Base-by-base conservation (phyloP, 2,329 filamentous ascomycete genomes). In the Exutisphaerella laricina region DNA sequence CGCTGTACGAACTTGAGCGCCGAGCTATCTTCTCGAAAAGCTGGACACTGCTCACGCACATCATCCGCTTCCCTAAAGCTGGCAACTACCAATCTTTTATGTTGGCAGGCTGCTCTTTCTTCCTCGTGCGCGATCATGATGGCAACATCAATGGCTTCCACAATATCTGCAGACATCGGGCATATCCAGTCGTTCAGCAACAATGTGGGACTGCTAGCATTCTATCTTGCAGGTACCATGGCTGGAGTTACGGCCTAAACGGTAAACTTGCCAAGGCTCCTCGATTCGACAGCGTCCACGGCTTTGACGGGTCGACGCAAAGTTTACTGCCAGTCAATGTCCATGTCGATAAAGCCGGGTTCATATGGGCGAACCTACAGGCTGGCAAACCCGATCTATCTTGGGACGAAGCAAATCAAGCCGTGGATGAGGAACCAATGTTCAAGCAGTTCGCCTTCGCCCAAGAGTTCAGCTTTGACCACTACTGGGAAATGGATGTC, bases 131-230 rank as follows among this genome's bases (percentile, higher is more conserved):
- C 12, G 74, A 78, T 54, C 68, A 71, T 17, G 62, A 72, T 6
- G 70, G 70, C 7, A 68, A 69, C 4, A 71, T 80, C 60, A 73
- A 77, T 45, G 77, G 70, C n/a, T 80, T 81, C 58, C 78, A 81
- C 63, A 81, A 82, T 54, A 68, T 80, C 25, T 81, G 79, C 61
- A 66, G 78, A 2, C 78, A 81, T 58, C 69, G 78, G 4, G 78
- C 78, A 16, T 82, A 75, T 54, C 75, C 77, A 0, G 70, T 81
- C 6, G 74, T 79, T 6, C 69, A 66, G 3, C 67, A 73, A 2
- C 61, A 68, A 20, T 39, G 38, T 7, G 78, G 78, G 2, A 68
- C 68, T 30, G 70, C 70, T 34, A 69, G 63, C 49, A 70, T 80
- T 25, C 69, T 82, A 25, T 68, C 72, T 0, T 82, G 78, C 66